phyloP scores from a whole-genome alignment of 768 basidiomycete species.

The Punctularia strigosozonata region DNA sequence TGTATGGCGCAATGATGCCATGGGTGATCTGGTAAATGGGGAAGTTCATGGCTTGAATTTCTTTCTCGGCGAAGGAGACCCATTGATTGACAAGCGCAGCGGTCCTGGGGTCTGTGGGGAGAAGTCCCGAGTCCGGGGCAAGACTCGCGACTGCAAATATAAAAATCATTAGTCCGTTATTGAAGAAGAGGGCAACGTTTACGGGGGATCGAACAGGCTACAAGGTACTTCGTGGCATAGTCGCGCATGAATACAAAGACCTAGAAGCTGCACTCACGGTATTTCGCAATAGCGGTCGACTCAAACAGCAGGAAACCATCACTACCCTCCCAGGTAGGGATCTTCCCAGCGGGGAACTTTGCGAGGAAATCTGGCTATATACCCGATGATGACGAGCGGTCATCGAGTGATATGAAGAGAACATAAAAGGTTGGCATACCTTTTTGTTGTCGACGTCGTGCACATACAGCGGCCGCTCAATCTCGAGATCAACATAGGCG shows the following conservation, averaged over 20 bases:
- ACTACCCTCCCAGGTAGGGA: slow-evolving; percentile 68
- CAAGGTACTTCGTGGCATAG: too few relatives aligned
- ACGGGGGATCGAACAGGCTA: too few relatives aligned
- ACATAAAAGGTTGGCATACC: too few relatives aligned
- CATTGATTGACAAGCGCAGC: slow-evolving; percentile 79
- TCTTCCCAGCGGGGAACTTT: slow-evolving; percentile 76
- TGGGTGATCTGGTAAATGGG: slow-evolving; percentile 31
- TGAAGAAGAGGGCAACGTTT: too few relatives aligned
- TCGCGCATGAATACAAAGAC: too few relatives aligned
- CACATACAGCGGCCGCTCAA: slow-evolving; percentile 45
- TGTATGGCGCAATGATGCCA: slow-evolving; percentile 52
- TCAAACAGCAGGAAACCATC: slow-evolving; percentile 79
- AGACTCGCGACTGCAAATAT: slow-evolving; percentile 57
- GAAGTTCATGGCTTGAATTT: slow-evolving; percentile 32
- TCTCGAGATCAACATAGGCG: slow-evolving; percentile 44
- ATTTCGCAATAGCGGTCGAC: slow-evolving; percentile 69
- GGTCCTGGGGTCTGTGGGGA: slow-evolving; percentile 54
- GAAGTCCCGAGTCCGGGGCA: slow-evolving; percentile 67
- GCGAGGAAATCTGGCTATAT: slow-evolving; percentile 52
- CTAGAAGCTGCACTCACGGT: slow-evolving; percentile 80
- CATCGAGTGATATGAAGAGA: too few relatives aligned
- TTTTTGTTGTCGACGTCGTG: slow-evolving; percentile 59
- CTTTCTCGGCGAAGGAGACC: slow-evolving; percentile 61
- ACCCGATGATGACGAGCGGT: too few relatives aligned
- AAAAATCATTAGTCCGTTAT: too few relatives aligned